Conservation (phyloP, 192 early-diverging fungal genomes). For the Gorgonomyces haynaldii region DNA sequence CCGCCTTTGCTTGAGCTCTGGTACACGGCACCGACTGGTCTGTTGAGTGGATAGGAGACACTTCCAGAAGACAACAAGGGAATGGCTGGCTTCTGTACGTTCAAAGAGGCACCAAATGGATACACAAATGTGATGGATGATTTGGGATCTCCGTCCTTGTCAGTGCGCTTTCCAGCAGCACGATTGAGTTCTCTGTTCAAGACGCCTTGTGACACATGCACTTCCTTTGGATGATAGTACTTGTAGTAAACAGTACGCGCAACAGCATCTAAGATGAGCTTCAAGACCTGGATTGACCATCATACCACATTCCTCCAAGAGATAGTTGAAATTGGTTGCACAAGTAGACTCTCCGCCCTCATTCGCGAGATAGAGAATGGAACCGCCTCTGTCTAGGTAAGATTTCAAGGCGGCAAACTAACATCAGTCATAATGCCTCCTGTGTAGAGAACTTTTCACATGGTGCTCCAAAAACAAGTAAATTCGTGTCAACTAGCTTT, state of each 20-base stretch:
- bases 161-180: constrained; percentile 38
- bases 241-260: constrained; percentile 48
- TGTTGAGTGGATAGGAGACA: constrained; percentile 48
- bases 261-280: constrained; percentile 31
- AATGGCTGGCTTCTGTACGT: constrained; percentile 53
- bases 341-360: constrained; percentile 47
- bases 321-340: constrained; percentile 56
- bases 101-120: constrained; percentile 49
- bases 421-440: constrained; percentile 24
- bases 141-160: constrained; percentile 2
- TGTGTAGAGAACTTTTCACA: constrained; percentile 47
- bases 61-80: constrained; percentile 47
- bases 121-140: constrained; percentile 39
- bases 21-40: constrained; percentile 45
- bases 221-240: constrained; percentile 56
- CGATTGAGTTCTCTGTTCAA: constrained; percentile 50
- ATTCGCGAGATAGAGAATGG: constrained; percentile 47
- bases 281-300: constrained; percentile 44
- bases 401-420: constrained; percentile 46
- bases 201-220: constrained; percentile 45
- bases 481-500: constrained; percentile 34
- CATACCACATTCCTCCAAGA: constrained; percentile 54
- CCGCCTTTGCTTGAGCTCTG: constrained; percentile 28
- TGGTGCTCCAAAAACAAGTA: constrained; percentile 48
- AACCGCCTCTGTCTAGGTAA: constrained; percentile 47